These are phyloP conservation scores for Shiraia bambusicola DNA, from an alignment of 2,329 filamentous ascomycete species.

Conservation along the genomic window DNA sequence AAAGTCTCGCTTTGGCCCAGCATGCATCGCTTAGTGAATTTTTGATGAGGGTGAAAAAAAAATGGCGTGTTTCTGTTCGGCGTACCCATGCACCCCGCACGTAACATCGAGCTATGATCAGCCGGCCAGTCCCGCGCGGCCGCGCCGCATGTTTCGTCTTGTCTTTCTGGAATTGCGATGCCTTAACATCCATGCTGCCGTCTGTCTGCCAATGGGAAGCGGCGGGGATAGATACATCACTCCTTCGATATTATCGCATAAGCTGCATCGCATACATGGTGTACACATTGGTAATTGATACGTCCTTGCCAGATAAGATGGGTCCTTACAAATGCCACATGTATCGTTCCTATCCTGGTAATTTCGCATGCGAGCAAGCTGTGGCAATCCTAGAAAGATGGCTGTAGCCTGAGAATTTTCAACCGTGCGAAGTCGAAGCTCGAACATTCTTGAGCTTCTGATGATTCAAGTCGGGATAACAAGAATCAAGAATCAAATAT, in stretches of 20 bases:
- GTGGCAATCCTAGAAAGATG: too few relatives aligned
- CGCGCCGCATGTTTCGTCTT: constrained; percentile 15
- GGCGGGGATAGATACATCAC: constrained; percentile 13
- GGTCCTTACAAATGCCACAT: not conserved
- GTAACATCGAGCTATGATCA: constrained; percentile 19
- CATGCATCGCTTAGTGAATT: not conserved
- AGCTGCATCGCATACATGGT: constrained; percentile 5
- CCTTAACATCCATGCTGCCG: constrained; percentile 2
- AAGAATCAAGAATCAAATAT: too few relatives aligned
- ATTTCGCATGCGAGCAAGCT: too few relatives aligned
- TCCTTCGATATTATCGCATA: constrained; percentile 20
- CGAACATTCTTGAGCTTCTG: too few relatives aligned
- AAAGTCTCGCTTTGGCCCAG: not conserved
- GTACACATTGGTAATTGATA: constrained; percentile 5
- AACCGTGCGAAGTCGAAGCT: too few relatives aligned
- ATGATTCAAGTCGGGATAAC: too few relatives aligned
- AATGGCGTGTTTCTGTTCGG: not conserved
- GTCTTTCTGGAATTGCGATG: constrained; percentile 13
- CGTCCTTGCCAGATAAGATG: not conserved
- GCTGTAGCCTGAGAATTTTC: too few relatives aligned
- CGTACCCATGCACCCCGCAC: constrained; percentile 27
- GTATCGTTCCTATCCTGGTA: too few relatives aligned
- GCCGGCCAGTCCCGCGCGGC: constrained; percentile 26
- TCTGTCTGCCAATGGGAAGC: constrained; percentile 8
- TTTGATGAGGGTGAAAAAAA: constrained; percentile 2